Percentiles rank a stretch among this genome's conserved stretches.
Evolutionary conservation across 1,139 yeast genomes (phyloP).

Genomic region (Scheffersomyces stambukii): DNA sequence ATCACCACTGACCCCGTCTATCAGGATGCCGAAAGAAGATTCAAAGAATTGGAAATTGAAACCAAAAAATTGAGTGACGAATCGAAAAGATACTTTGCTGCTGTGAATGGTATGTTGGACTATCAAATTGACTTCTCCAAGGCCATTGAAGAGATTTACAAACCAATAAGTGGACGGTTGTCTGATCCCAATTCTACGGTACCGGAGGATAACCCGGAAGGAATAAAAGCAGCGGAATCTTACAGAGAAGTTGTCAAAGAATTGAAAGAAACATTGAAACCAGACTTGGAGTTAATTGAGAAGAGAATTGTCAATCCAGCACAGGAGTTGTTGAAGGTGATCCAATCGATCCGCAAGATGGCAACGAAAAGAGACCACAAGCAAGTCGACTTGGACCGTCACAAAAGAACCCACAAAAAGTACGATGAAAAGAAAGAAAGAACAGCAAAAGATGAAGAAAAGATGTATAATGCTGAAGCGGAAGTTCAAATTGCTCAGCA

Average conservation of each 20-base stretch:
- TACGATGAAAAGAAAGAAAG: constrained; percentile 79
- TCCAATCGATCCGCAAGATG: constrained; percentile 83
- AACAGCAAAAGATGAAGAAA: constrained; percentile 86
- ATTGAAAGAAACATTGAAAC: constrained; percentile 78
- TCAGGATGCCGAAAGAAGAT: constrained; percentile 91
- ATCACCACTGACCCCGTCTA: constrained; percentile 84
- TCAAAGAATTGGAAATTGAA: constrained; percentile 84
- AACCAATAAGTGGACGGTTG: constrained; percentile 89
- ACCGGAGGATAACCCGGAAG: constrained; percentile 95
- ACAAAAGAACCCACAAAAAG: constrained; percentile 62
- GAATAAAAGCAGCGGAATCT: constrained; percentile 90
- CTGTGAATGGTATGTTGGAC: constrained; percentile 89
- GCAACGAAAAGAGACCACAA: constrained; percentile 93
- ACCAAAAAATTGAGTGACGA: constrained; percentile 89
- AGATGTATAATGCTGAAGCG: constrained; percentile 81
- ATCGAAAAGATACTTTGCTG: constrained; percentile 80
- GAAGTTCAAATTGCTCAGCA: constrained; percentile 89
- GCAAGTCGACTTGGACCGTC: constrained; percentile 90
- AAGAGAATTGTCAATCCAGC: constrained; percentile 88
- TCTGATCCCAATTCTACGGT: constrained; percentile 82
- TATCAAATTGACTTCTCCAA: constrained; percentile 91
- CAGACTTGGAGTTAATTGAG: constrained; percentile 91
- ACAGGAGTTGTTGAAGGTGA: constrained; percentile 79
- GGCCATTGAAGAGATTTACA: constrained; percentile 92
- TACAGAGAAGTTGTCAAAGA: constrained; percentile 85